Percentiles rank a stretch among this genome's conserved stretches.
phyloP scores from a whole-genome alignment of 345 rosid genomes.

The Salix caprea region DNA sequence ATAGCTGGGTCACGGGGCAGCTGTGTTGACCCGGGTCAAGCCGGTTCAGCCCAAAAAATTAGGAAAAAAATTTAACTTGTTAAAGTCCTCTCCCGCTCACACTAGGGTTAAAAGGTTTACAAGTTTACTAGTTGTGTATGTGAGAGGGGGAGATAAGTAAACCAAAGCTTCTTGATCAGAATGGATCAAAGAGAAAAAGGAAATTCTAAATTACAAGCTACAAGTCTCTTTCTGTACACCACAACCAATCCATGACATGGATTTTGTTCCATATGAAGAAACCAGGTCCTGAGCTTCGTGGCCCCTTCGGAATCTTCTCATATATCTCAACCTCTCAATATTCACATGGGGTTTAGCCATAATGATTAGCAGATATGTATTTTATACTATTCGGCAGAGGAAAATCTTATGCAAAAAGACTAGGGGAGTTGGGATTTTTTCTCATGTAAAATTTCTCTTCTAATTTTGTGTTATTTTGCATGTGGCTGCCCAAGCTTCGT shows the following conservation, averaged over 20 bases:
- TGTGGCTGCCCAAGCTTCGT: too few species aligned
- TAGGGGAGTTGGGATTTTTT: not conserved
- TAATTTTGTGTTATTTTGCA: too few species aligned
- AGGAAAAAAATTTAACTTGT: too few species aligned
- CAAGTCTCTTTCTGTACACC: conserved; percentile 58
- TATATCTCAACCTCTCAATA: conserved; percentile 35
- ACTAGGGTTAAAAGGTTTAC: too few species aligned
- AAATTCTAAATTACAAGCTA: conserved; percentile 50
- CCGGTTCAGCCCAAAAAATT: too few species aligned
- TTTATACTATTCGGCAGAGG: not conserved
- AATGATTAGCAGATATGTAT: conserved; percentile 13
- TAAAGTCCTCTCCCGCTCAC: too few species aligned
- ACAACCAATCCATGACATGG: conserved; percentile 57
- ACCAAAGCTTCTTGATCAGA: not conserved
- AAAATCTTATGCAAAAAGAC: not conserved
- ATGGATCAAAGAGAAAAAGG: conserved; percentile 56
- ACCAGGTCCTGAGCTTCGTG: conserved; percentile 63
- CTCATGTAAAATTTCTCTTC: too few species aligned
- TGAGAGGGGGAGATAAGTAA: not conserved
- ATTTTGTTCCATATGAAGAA: conserved; percentile 74
- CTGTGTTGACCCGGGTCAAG: too few species aligned
- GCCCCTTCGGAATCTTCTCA: conserved; percentile 45
- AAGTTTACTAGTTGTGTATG: conserved; percentile 6
- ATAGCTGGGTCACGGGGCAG: too few species aligned
- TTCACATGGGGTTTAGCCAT: conserved; percentile 39